Evolutionary conservation across 306 rosid species (phyloP), one percentile per base, ranked within the genome.

Genomic region (Lathyrus aphaca): DNA sequence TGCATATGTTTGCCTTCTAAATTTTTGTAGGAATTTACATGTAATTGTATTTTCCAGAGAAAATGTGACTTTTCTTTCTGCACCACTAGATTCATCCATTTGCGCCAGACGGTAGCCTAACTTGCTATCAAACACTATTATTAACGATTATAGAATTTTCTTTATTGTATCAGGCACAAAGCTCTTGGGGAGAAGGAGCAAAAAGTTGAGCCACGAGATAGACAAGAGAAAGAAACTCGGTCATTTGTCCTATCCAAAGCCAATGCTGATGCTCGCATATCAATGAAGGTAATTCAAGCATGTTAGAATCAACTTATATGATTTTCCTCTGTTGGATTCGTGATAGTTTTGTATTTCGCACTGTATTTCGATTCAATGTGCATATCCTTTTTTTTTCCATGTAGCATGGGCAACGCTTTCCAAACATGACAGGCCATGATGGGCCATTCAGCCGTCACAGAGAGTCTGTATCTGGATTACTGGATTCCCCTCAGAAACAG

Each of bases 401-500:
- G 73, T 87, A 93, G 98, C 81, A 62, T 72, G 83, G 81, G 78
- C 80, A 85, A 60, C 79, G 62, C 23, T 76, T 71, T 72, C 78
- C 84, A 15, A 81, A 77, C 80, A 66, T 76, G 29, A 71, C 64
- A 66, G 74, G 85, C 80, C 81, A 68, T 62, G 77, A 77, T 43
- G 91, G 85, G 70, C 54, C 69, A 40, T 77, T 88, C 80, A 70
- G 81, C 79, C 81, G 69, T 32, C 82, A 43, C n/a, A 50, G 86
- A 69, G 85, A 81, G 68, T 59, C 90, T 8, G 74, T 74, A 60
- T 93, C 96, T 53, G 89, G 97, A 54, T 77, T 77, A 64, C 58
- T 82, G 51, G 81, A 53, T 62, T 82, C 62, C 45, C 94, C 87
- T 17, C 74, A 74, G 17, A 84, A 85, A 72, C 86, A 77, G 35